Base-by-base conservation (phyloP, 148 eudicot species). In the Nepenthes gracilis region DNA sequence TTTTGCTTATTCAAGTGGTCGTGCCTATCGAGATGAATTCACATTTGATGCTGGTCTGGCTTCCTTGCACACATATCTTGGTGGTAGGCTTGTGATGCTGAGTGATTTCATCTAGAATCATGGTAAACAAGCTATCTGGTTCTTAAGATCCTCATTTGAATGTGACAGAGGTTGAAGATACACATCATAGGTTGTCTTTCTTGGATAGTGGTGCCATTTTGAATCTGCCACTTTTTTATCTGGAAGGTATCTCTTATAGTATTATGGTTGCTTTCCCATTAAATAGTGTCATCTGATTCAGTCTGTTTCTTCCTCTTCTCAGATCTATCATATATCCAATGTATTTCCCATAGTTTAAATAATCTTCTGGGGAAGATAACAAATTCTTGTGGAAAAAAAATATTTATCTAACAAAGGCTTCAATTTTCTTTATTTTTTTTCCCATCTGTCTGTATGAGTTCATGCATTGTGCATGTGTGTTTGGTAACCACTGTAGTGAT, bases 11-110 rank as follows among this genome's bases (percentile, higher is more conserved):
- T 61, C 68, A 51, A 88, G 98, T 72, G 71, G 55, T 47, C 75
- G 55, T 64, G 73, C 72, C 63, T 58, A 69, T 70, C 76, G 70
- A 58, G 75, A 76, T 52, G 87, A 72, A 55, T 60, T 68, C 50
- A 70, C 88, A 12, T 85, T 75, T 15, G 71, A 84, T 75, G 68
- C 90, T 50, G 68, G 83, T 13, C 67, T 94, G 74, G 95, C 90
- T 62, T 80, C 92, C 65, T 75, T 83, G 66, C 97, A 94, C 77
- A 81, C 89, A 51, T 89, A 94, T 78, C 81, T 94, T 71, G 99
- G 99, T 38, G 99, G 99, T 89, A 79, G 70, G 86, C 60, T 56
- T 40, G 51, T 43, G 43, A 55, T 54, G 37, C 7, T 33, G 59
- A 13, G 55, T 54, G 56, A 50, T 74, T 32, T 7, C 33, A 12